Conservation (phyloP, 768 basidiomycete species). For the Phylloporus sp. region DNA sequence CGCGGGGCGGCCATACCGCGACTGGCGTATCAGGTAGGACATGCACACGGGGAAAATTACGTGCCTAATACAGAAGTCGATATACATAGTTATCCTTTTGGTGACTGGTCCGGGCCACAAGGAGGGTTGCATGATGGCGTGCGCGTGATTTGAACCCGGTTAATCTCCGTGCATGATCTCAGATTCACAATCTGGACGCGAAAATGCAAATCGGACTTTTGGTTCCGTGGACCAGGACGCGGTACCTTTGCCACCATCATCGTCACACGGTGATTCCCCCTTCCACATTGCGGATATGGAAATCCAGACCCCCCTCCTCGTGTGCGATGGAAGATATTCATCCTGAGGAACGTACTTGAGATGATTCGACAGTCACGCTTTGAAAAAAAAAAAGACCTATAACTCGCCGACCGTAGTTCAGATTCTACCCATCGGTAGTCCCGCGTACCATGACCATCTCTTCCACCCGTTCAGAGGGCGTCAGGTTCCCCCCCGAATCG, state of each 20-base stretch:
- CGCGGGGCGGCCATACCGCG: neutral
- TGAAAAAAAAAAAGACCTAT: neutral
- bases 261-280: conserved; percentile 2
- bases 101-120: conserved; percentile 7
- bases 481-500: neutral
- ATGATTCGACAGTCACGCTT: conserved; percentile 7
- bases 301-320: neutral
- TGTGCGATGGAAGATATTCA: neutral
- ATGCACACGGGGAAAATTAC: neutral
- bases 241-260: neutral
- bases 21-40: neutral
- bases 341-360: neutral
- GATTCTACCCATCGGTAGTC: neutral
- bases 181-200: conserved; percentile 21
- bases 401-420: neutral
- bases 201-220: conserved; percentile 20
- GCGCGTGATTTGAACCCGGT: conserved; percentile 1
- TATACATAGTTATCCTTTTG: neutral
- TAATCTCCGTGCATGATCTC: conserved; percentile 25
- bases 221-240: conserved; percentile 9
- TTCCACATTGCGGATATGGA: neutral
- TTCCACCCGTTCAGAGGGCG: neutral
- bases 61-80: neutral
- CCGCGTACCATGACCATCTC: conserved; percentile 18
- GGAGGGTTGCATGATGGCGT: conserved; percentile 5